These are phyloP conservation scores for Penicillium diatomitis DNA, from an alignment of 495 filamentous ascomycete genomes.

Conservation along the genomic window DNA sequence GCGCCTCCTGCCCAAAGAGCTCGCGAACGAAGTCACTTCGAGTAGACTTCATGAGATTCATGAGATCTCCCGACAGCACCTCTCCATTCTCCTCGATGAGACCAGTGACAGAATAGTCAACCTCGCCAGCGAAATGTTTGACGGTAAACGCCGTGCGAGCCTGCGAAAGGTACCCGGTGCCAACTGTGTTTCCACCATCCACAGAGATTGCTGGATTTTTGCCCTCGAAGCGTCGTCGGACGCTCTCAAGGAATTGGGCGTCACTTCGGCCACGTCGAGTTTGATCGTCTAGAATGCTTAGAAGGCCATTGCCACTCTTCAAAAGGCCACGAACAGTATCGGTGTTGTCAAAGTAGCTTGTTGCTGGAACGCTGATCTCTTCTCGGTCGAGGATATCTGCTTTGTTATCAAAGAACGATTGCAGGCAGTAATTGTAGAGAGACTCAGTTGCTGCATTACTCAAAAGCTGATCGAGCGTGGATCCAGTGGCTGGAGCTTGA, in stretches of 20 bases:
- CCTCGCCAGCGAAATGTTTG: slow-evolving; percentile 90
- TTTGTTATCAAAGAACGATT: slow-evolving; percentile 91
- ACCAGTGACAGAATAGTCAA: slow-evolving; percentile 83
- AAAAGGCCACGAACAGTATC: slow-evolving; percentile 85
- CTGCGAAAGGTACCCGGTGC: slow-evolving; percentile 66
- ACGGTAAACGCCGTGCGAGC: slow-evolving; percentile 73
- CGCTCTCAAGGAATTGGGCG: slow-evolving; percentile 77
- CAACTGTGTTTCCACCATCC: slow-evolving; percentile 58
- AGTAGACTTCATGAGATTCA: slow-evolving; percentile 86
- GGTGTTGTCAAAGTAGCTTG: slow-evolving; percentile 94
- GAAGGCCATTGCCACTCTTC: slow-evolving; percentile 83
- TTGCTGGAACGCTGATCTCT: slow-evolving; percentile 78
- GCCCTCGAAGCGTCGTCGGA: slow-evolving; percentile 85
- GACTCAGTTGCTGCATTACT: slow-evolving; percentile 90
- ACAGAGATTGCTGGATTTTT: slow-evolving; percentile 86
- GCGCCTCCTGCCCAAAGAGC: slow-evolving; percentile 85
- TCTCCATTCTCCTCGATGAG: slow-evolving; percentile 93
- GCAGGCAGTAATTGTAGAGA: slow-evolving; percentile 84
- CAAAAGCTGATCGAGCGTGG: slow-evolving; percentile 82
- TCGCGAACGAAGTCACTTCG: slow-evolving; percentile 81
- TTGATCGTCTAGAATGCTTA: slow-evolving; percentile 94
- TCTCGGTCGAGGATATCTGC: slow-evolving; percentile 87
- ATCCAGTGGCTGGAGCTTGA: slow-evolving; percentile 71
- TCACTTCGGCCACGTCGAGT: slow-evolving; percentile 81
- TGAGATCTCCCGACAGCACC: slow-evolving; percentile 86